Evolutionary conservation across 164 flowering plant species (phyloP), one percentile per base, ranked within the genome.

Genomic region (Cinnamomum chago): DNA sequence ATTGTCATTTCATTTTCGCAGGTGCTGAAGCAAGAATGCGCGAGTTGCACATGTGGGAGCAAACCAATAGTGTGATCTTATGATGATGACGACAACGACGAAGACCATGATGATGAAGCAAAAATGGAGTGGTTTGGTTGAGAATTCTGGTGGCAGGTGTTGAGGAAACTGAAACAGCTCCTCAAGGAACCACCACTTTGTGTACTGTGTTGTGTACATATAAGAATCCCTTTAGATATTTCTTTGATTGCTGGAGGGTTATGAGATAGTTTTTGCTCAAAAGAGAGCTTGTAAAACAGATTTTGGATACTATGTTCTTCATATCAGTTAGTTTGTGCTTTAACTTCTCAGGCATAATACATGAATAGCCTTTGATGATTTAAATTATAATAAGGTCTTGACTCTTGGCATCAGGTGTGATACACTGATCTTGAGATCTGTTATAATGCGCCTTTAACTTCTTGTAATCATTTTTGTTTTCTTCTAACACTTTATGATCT

Each of bases 1-100:
- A 40, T 40, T 18, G n/a, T 55, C 20, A 20, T 15, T 55, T 67
- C 58, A 11, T 68, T 52, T 27, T 23, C 25, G 23, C 74, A 76
- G 78, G 65, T 51, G 52, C 74, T 76, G 52, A 66, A 71, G 52
- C 69, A 71, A 65, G 78, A 76, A 15, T 25, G 65, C 11, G 52
- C 51, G 12, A 71, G 71, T 28, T 76, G 78, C 65, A 64, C 70
- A 1, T 76, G 78, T 71, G 68, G 25, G 50, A 25, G 70, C 30
- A 76, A 55, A 62, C 72, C 58, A 23, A 58, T 13, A 18, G 25
- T 17, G 3, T 64, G 67, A 23, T 13, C 28, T n/a, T 22, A 12
- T 5, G n/a, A 14, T 28, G 50, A 67, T 11, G 28, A 5, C 5
- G 35, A 30, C 35, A 1, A 4, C 35, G 35, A 30, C 35, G 1